These are phyloP conservation scores for Mangifera indica DNA, from an alignment of 345 rosid genomes.

Conservation along the genomic window DNA sequence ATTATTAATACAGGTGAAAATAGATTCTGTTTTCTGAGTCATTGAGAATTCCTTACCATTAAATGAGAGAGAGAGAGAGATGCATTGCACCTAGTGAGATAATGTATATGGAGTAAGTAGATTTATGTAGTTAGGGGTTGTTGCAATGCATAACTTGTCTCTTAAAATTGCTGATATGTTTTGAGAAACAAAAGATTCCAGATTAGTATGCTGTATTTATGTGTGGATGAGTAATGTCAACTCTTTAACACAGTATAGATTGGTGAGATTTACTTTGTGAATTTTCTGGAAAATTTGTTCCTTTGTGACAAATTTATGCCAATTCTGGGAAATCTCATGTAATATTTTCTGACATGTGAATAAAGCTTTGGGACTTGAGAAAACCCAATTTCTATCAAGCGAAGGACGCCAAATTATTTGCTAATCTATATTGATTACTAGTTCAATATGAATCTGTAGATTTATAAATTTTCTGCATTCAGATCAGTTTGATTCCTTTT, in stretches of 20 bases:
- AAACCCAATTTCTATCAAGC: neutral
- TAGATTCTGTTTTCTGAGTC: neutral
- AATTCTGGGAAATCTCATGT: neutral
- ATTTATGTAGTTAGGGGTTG: conserved; percentile 19
- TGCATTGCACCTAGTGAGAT: neutral
- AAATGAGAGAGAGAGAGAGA: neutral
- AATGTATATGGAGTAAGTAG: conserved; percentile 12
- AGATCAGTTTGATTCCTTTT: neutral
- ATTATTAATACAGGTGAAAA: neutral
- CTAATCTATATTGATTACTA: neutral
- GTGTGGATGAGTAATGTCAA: conserved; percentile 16
- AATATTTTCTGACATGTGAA: neutral
- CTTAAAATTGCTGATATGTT: too few relatives aligned
- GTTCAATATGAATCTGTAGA: neutral
- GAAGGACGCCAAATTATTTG: neutral
- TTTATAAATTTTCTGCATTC: neutral
- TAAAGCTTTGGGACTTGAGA: neutral
- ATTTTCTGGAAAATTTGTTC: neutral
- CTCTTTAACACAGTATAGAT: conserved; percentile 11
- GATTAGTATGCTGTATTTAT: conserved; percentile 18
- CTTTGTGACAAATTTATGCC: neutral
- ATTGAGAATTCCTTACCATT: conserved; percentile 14
- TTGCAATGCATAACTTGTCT: conserved; percentile 6
- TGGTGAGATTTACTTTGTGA: neutral
- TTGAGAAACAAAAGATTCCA: too few relatives aligned